A percentile compares a stretch with the other conserved stretches of the same genome.
phyloP scores from a whole-genome alignment of 257 asterid species.

The Gentiana straminea region DNA sequence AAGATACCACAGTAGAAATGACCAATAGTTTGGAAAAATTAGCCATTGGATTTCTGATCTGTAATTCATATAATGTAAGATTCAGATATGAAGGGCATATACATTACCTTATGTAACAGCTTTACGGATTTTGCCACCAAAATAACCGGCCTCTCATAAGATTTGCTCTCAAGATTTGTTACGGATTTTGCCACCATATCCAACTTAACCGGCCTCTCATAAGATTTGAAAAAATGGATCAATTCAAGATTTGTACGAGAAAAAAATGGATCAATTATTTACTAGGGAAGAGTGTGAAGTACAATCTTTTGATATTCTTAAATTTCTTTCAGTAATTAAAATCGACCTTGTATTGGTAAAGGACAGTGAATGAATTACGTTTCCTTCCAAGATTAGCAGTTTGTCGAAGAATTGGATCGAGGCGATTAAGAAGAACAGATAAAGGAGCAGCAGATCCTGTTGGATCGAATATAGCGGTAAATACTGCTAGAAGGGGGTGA shows the following conservation, averaged over 20 bases:
- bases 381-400: conserved; percentile 85
- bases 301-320: background rate
- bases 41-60: too few species aligned
- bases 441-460: conserved; percentile 47
- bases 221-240: background rate
- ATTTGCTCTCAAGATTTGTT: conserved; percentile 25
- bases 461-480: too few species aligned
- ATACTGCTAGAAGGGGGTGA: too few species aligned
- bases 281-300: background rate
- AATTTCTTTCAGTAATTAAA: conserved; percentile 10
- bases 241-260: too few species aligned
- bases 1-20: too few species aligned
- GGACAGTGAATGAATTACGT: conserved; percentile 20
- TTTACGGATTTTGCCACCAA: conserved; percentile 87
- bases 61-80: too few species aligned
- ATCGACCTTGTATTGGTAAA: background rate
- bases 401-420: conserved; percentile 87
- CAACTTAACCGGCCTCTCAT: conserved; percentile 70
- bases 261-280: conserved; percentile 1
- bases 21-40: too few species aligned
- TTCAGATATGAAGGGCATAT: too few species aligned
- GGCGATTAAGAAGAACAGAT: conserved; percentile 90
- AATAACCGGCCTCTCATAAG: conserved; percentile 59
- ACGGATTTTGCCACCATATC: conserved; percentile 90
- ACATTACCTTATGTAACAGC: too few species aligned